Percentiles rank a stretch among this genome's conserved stretches.
These are phyloP conservation scores for Neoboletus magnificus DNA, from an alignment of 768 basidiomycete genomes.

Conservation along the genomic window DNA sequence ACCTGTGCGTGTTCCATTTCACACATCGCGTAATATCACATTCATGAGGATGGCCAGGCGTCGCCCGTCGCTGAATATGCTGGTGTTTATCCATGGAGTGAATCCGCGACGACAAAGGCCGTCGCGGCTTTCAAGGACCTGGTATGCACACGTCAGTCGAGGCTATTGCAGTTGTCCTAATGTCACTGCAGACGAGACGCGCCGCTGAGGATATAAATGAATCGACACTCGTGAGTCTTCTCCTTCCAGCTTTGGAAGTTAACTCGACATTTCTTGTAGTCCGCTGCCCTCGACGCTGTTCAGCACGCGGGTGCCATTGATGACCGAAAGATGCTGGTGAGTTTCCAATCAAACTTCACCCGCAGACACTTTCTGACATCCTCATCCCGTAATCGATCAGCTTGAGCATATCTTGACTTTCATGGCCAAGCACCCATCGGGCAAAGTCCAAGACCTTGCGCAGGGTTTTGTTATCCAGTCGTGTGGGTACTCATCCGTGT, in stretches of 20 bases:
- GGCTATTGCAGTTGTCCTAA: background rate
- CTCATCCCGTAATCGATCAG: slow-evolving; percentile 32
- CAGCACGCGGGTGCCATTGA: slow-evolving; percentile 61
- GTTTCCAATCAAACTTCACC: slow-evolving; percentile 21
- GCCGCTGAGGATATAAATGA: slow-evolving; percentile 30
- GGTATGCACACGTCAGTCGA: slow-evolving; percentile 8
- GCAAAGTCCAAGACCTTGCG: slow-evolving; percentile 38
- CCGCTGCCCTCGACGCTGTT: slow-evolving; percentile 58
- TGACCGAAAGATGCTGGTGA: slow-evolving; percentile 72
- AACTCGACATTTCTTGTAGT: slow-evolving; percentile 33
- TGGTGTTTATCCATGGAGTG: slow-evolving; percentile 4
- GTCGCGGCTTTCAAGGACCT: slow-evolving; percentile 29
- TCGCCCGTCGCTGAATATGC: slow-evolving; percentile 14
- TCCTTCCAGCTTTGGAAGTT: background rate
- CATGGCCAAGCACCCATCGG: slow-evolving; percentile 56
- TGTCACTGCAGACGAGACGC: slow-evolving; percentile 25
- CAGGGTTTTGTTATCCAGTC: slow-evolving; percentile 45
- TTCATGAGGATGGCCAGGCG: slow-evolving; percentile 4
- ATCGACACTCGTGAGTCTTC: slow-evolving; percentile 20
- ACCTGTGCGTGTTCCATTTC: slow-evolving; percentile 16
- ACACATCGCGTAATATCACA: background rate
- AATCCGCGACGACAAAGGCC: slow-evolving; percentile 23
- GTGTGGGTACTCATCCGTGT: slow-evolving; percentile 40
- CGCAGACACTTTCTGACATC: background rate
- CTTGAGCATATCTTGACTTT: slow-evolving; percentile 69